Evolutionary conservation across 2,329 filamentous ascomycete species (phyloP), one percentile per base, ranked within the genome.

Genomic region (Fulvia fulva): DNA sequence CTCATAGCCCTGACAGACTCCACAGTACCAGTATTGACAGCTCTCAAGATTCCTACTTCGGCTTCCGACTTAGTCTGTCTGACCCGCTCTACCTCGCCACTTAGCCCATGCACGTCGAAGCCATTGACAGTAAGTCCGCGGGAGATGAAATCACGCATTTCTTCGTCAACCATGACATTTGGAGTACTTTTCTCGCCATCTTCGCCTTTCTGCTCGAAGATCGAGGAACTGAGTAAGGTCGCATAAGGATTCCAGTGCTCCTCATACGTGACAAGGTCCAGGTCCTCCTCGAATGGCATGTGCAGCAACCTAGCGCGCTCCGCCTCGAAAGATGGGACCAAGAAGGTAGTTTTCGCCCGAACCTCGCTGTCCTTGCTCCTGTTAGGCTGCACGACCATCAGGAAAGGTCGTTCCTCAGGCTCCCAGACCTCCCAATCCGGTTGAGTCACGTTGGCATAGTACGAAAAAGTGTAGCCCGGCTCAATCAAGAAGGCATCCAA

Each of bases 201-300:
- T 9, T 32, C 47, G 14, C 26, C 47, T 9, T 28, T 14, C 11
- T 25, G 7, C 19, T 26, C 11, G 22, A 65, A 65, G 3, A 59
- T 49, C 19, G 46, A 28, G 2, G 65, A 67, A 1, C 53, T 34
- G 12, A 77, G 71, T 19, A 87, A 73, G 0, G 81, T 86, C 0
- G 70, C 70, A 68, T 86, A 87, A 1, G 83, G 84, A 67, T 86
- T 78, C 84, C 83, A 86, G 63, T 86, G 83, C 64, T 87, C 84
- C 69, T 87, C 83, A 78, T 84, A 87, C 0, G 77, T 74, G 14
- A 87, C 75, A 41, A 85, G 81, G 11, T 81, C 75, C 5, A 87
- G 74, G 16, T 78, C 73, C 2, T 76, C 69, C 1, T 77, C 71
- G 5, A 77, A 77, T 0, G 84, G 84, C 73, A 87, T 86, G 1